Evolutionary conservation across 2,329 filamentous ascomycete species (phyloP).

Genomic region (Teratosphaeriaceae sp.): DNA sequence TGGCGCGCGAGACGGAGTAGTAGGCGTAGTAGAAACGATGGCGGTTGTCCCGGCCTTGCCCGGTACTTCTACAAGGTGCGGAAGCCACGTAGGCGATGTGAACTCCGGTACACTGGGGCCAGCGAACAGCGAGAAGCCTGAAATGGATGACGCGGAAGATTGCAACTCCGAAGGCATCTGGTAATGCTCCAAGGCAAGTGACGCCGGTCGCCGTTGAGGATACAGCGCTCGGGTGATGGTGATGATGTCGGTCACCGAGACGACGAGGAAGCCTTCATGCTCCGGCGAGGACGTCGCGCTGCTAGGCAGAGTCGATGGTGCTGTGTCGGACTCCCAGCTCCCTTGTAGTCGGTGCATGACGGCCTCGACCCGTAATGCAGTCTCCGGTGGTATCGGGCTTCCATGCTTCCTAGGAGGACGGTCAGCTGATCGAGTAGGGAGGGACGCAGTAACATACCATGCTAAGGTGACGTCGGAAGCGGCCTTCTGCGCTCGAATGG

Average conservation of each 20-base stretch:
- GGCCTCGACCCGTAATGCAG: slow-evolving; percentile 63
- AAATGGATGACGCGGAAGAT: slow-evolving; percentile 45
- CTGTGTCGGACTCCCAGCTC: slow-evolving; percentile 6
- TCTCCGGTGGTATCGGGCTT: slow-evolving; percentile 55
- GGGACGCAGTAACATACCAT: slow-evolving; percentile 48
- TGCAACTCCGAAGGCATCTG: slow-evolving; percentile 41
- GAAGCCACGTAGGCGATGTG: too few species aligned
- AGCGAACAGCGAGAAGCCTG: slow-evolving; percentile 42
- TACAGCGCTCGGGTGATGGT: slow-evolving; percentile 80
- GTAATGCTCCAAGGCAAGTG: slow-evolving; percentile 42
- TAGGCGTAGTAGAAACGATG: neutral
- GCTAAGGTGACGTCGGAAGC: slow-evolving; percentile 68
- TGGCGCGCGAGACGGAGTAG: neutral
- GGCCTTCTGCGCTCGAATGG: slow-evolving; percentile 69
- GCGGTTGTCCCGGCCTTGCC: too few species aligned
- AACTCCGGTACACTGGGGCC: slow-evolving; percentile 21
- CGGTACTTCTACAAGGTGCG: too few species aligned
- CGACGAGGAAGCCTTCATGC: slow-evolving; percentile 11
- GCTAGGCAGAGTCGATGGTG: neutral
- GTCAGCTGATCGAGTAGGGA: neutral
- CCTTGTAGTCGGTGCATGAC: slow-evolving; percentile 58
- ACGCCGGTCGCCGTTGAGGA: slow-evolving; percentile 63
- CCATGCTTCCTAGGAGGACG: slow-evolving; percentile 46
- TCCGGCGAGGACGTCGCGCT: neutral
- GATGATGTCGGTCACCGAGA: slow-evolving; percentile 70